Base-by-base conservation (phyloP, 257 asterid species). In the Voacanga thouarsii region DNA sequence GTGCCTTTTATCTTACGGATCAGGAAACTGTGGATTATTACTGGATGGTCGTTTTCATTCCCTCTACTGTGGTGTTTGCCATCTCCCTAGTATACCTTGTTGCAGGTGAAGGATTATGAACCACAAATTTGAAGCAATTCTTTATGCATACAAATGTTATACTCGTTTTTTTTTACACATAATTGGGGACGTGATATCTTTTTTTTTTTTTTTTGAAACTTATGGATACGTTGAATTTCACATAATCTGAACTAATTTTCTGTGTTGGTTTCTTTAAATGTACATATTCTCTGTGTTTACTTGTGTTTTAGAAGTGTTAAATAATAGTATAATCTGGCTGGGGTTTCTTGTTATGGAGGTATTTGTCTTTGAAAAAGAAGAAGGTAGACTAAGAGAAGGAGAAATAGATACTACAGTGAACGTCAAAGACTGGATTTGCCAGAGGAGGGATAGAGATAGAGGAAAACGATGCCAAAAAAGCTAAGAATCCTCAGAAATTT, bases 1-100 rank as follows among this genome's bases (percentile, higher is more conserved):
- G 96, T 23, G 97, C 98, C 3, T 95, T 95, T 82, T 89, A 75
- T 51, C 81, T 95, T 78, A 95, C 98, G 83, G 94, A 95, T 93
- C 98, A 87, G 88, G 93, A 93, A 85, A 90, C 96, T 78, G 97
- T 90, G 80, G 99, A 95, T 87, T 95, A 89, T 82, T 95, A 89
- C 84, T 93, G 98, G 99, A 93, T 91, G 93, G 96, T 95, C 80
- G 92, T 93, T 79, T 91, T 95, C 72, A 44, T 88, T 21, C 99
- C 99, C 4, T 89, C 99, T 5, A 78, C 90, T 59, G 65, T 91
- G 71, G 74, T 90, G 59, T 91, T 89, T 74, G 84, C 81, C 3
- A 89, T 71, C 49, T 89, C 99, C 0, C 74, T 77, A 37, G 88
- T 87, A 26, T 95, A 91, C 85, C 84, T 95, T 84, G 77, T 87